Conservation (phyloP, 352 stramenopile species). For the Nothophytophthora sp. region DNA sequence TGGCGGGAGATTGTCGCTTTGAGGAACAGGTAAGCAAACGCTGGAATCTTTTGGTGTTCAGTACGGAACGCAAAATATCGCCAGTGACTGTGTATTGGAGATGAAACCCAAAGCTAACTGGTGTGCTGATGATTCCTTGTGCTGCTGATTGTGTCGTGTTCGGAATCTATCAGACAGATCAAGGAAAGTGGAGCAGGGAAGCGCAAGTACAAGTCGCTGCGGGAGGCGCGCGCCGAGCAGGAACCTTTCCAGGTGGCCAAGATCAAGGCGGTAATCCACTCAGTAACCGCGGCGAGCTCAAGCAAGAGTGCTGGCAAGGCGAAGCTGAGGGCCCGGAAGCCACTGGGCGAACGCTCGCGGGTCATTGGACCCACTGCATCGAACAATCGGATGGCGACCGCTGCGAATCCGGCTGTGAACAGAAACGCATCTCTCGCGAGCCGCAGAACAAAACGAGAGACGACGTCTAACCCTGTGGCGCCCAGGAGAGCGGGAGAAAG, state of each 20-base stretch:
- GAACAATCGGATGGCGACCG: too few relatives aligned
- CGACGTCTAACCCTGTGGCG: too few relatives aligned
- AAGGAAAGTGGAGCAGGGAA: neutral
- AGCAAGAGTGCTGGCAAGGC: conserved; percentile 4
- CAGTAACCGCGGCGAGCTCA: neutral
- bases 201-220: conserved; percentile 19
- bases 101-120: neutral
- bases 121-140: too few relatives aligned
- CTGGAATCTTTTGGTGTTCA: too few relatives aligned
- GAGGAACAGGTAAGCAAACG: too few relatives aligned
- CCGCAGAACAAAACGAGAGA: neutral
- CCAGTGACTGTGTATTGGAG: neutral
- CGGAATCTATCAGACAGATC: neutral
- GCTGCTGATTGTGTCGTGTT: neutral
- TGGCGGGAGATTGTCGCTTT: conserved; percentile 4
- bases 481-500: too few relatives aligned
- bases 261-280: conserved; percentile 1
- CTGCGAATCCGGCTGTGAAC: too few relatives aligned
- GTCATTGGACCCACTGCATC: neutral
- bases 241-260: conserved; percentile 23
- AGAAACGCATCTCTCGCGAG: neutral
- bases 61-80: too few relatives aligned
- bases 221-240: conserved; percentile 17
- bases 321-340: neutral
- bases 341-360: neutral